Evolutionary conservation across 2,329 filamentous ascomycete species (phyloP).

Genomic region (Fusarium sp.): DNA sequence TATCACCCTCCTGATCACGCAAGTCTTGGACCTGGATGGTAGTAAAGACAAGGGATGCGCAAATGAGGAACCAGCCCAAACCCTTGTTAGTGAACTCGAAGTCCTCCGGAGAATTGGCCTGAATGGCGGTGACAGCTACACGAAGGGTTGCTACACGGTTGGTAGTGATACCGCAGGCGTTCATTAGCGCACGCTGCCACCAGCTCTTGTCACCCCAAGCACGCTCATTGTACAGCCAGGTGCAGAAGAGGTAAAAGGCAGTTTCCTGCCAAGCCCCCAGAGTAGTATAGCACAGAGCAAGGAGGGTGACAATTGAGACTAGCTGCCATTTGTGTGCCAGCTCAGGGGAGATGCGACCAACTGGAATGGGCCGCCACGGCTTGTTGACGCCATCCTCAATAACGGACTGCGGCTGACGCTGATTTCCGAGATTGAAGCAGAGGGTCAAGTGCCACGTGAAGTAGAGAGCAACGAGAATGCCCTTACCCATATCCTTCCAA

Average conservation of each 20-base stretch:
- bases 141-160: constrained; percentile 32
- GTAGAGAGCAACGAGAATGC: constrained; percentile 30
- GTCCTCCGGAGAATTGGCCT: background rate
- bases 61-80: constrained; percentile 29
- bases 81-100: constrained; percentile 29
- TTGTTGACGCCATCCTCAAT: constrained; percentile 54
- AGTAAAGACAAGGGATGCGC: constrained; percentile 35
- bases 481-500: constrained; percentile 22
- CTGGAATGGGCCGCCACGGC: constrained; percentile 47
- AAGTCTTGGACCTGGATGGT: constrained; percentile 41
- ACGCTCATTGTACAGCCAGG: constrained; percentile 55
- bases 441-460: constrained; percentile 39
- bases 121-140: constrained; percentile 15
- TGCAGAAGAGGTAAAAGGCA: constrained; percentile 44
- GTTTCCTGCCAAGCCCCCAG: constrained; percentile 40
- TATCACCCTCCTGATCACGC: constrained; percentile 39
- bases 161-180: constrained; percentile 33
- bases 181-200: constrained; percentile 36
- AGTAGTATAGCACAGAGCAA: constrained; percentile 31
- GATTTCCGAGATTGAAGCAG: constrained; percentile 51
- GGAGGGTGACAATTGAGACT: constrained; percentile 29
- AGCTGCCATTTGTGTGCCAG: constrained; percentile 39
- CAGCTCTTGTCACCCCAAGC: constrained; percentile 44
- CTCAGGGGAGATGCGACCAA: constrained; percentile 41
- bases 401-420: constrained; percentile 46